A percentile compares a stretch with the other conserved stretches of the same genome.
Evolutionary conservation across 805 yeast species (phyloP).

Genomic region (Candida ovalis): DNA sequence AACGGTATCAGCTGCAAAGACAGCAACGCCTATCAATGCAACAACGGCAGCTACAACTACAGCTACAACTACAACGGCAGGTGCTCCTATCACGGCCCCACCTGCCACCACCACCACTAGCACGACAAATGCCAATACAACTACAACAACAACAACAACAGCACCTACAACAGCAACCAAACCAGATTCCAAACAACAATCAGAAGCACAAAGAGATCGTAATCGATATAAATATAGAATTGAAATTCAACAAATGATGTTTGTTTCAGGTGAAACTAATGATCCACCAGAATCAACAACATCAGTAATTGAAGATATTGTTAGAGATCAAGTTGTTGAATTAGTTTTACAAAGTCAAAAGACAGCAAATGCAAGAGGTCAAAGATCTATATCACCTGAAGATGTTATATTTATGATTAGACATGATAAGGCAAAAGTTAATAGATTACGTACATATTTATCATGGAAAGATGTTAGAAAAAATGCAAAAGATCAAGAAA

Average conservation of each 20-base stretch:
- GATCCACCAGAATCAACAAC: constrained; percentile 94
- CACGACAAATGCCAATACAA: neutral
- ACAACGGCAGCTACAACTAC: neutral
- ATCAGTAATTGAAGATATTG: constrained; percentile 91
- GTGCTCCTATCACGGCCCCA: too few species aligned
- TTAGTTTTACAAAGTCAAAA: constrained; percentile 69
- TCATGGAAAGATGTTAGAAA: constrained; percentile 98
- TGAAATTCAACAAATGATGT: constrained; percentile 99
- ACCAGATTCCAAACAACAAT: constrained; percentile 2
- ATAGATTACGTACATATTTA: constrained; percentile 81
- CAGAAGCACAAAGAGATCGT: constrained; percentile 15
- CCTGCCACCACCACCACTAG: too few species aligned
- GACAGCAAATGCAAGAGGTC: constrained; percentile 75
- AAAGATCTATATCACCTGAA: constrained; percentile 82
- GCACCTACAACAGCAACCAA: constrained; percentile 3
- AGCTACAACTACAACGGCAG: constrained; percentile 5
- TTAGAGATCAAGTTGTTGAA: constrained; percentile 90
- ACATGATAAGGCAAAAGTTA: constrained; percentile 92
- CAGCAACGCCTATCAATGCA: constrained; percentile 6
- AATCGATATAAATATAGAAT: constrained; percentile 72
- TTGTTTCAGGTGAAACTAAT: constrained; percentile 90
- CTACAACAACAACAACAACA: neutral
- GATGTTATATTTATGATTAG: constrained; percentile 90
- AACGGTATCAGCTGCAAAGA: too few species aligned
- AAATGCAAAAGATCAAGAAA: constrained; percentile 57